Conservation (phyloP, 202 grass and related monocot genomes). For the Alloteropsis angusta region DNA sequence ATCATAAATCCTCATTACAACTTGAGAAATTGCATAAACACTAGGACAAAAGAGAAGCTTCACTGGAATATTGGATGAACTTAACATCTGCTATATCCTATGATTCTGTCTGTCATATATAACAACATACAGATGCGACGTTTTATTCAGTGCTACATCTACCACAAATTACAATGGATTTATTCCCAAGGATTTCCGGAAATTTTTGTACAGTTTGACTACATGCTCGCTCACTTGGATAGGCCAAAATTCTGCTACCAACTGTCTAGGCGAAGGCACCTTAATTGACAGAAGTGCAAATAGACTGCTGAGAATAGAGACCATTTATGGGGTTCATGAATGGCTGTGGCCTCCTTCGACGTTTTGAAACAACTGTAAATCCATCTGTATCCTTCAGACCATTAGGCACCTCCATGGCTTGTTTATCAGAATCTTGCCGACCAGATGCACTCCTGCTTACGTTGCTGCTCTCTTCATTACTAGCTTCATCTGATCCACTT, state of each 20-base stretch:
- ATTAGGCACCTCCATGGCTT: constrained; percentile 1
- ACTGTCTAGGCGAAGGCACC: constrained; percentile 25
- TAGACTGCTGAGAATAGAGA: constrained; percentile 70
- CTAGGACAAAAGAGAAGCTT: neutral
- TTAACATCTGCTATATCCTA: constrained; percentile 25
- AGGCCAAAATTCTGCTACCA: constrained; percentile 33
- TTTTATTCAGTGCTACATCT: constrained; percentile 40
- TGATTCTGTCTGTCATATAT: constrained; percentile 5
- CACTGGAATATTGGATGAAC: neutral
- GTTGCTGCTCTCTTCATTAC: constrained; percentile 32
- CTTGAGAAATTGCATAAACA: neutral
- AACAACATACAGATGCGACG: constrained; percentile 8
- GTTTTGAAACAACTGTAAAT: constrained; percentile 80
- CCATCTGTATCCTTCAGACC: constrained; percentile 70
- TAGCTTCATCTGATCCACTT: constrained; percentile 37
- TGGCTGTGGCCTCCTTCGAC: constrained; percentile 61
- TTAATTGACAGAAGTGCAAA: constrained; percentile 65
- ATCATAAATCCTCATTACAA: neutral
- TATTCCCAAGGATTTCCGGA: constrained; percentile 3
- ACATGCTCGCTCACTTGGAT: constrained; percentile 23
- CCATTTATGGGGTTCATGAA: constrained; percentile 61
- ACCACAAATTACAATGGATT: constrained; percentile 6
- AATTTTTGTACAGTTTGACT: constrained; percentile 48
- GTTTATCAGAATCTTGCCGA: constrained; percentile 27
- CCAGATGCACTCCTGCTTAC: constrained; percentile 14